Percentiles rank a stretch among this genome's conserved stretches.
Evolutionary conservation across 768 basidiomycete genomes (phyloP).

Genomic region (Phlegmacium glaucopus): DNA sequence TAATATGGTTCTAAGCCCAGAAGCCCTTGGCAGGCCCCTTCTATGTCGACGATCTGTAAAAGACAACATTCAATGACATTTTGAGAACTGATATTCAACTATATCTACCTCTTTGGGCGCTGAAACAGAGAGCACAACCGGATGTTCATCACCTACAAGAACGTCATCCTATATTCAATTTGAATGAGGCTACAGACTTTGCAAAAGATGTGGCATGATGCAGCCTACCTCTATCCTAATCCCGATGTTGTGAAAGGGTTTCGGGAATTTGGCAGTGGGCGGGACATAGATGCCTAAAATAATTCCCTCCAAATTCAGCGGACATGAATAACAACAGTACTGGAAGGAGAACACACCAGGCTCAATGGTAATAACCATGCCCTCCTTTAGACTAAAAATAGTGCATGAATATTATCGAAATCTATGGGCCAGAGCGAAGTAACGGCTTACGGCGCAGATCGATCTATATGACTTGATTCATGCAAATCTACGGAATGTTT

Average conservation of each 20-base stretch:
- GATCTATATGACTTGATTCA: conserved; percentile 67
- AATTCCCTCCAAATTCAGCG: conserved; percentile 3
- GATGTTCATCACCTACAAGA: conserved; percentile 58
- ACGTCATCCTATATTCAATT: conserved; percentile 58
- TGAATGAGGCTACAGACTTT: conserved; percentile 1
- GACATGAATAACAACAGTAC: background rate
- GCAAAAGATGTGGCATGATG: background rate
- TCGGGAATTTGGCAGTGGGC: conserved; percentile 72
- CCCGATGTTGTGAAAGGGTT: conserved; percentile 85
- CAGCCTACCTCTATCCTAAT: conserved; percentile 80
- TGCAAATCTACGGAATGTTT: conserved; percentile 65
- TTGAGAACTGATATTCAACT: background rate
- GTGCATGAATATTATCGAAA: background rate
- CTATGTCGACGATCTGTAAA: conserved; percentile 64
- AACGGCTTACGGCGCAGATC: conserved; percentile 46
- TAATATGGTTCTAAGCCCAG: conserved; percentile 57
- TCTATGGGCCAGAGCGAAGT: background rate
- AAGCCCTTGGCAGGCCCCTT: conserved; percentile 74
- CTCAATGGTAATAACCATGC: conserved; percentile 93
- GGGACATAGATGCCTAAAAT: conserved; percentile 83
- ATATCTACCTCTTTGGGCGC: conserved; percentile 78
- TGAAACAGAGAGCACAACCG: conserved; percentile 59
- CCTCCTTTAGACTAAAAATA: conserved; percentile 57
- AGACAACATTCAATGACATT: conserved; percentile 1
- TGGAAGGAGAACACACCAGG: conserved; percentile 48